These are phyloP conservation scores for Wallemia hederae DNA, from an alignment of 1,284 basidiomycete genomes.

Conservation along the genomic window DNA sequence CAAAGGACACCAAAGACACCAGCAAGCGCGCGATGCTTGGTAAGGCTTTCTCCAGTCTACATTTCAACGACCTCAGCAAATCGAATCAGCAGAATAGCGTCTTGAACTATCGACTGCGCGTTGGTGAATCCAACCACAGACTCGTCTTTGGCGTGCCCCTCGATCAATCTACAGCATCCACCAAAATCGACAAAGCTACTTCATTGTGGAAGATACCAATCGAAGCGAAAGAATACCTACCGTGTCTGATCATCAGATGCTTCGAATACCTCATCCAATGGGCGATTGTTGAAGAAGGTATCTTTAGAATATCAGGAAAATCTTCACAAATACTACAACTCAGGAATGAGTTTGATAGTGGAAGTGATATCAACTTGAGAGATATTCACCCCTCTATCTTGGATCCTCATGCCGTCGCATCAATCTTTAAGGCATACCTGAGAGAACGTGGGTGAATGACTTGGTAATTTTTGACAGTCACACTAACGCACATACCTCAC, in stretches of 20 bases:
- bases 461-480: not conserved
- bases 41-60: not conserved
- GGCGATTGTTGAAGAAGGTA: not conserved
- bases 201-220: not conserved
- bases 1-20: not conserved
- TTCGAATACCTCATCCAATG: not conserved
- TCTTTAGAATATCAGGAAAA: constrained; percentile 35
- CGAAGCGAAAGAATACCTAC: not conserved
- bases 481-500: not conserved
- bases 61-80: not conserved
- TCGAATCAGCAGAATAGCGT: not conserved
- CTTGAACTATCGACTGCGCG: not conserved
- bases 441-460: constrained; percentile 22
- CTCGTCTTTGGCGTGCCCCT: not conserved
- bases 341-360: constrained; percentile 52
- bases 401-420: constrained; percentile 72
- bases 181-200: not conserved
- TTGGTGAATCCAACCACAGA: not conserved
- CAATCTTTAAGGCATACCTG: constrained; percentile 24
- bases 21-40: not conserved
- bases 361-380: constrained; percentile 53
- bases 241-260: not conserved
- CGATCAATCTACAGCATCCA: not conserved
- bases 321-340: constrained; percentile 42
- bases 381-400: constrained; percentile 47